Evolutionary conservation across 164 flowering plant genomes (phyloP), one percentile per base, ranked within the genome.

Genomic region (Echeveria elegans): DNA sequence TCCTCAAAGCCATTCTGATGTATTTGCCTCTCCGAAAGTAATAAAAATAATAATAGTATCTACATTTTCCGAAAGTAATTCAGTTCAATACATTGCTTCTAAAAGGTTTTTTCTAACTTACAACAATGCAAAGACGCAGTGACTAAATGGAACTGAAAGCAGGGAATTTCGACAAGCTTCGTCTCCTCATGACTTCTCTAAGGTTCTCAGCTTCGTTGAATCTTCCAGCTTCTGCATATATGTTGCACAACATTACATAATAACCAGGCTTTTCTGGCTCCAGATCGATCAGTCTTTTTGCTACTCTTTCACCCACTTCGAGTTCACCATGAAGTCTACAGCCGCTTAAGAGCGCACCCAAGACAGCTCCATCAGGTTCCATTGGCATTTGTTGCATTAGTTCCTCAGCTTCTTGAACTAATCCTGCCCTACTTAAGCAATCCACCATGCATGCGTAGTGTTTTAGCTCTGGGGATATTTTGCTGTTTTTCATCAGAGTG

Each of bases 371-470:
- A 70, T 77, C 77, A 63, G 65, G 23, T 23, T 26, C 15, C 64
- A 59, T 68, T 34, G 37, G 64, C 50, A 59, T 68, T 36, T 30
- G 73, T 47, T 67, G 34, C 5, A 78, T 68, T 19, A 78, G 48
- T 24, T 76, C 65, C 23, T 45, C 66, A 12, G 81, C 81, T 36
- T 78, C 77, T 0, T 16, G 37, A 36, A 73, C 45, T 34, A 58
- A 64, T 32, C 77, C 76, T 2, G 71, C 75, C 10, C 79, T 72
- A 52, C 75, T 68, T 26, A 76, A 74, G 31, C 76, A 72, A 72
- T 75, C 76, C 14, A 77, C 75, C 78, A 77, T 70, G 66, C 80
- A 77, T 0, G 78, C 80, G 64, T 76, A 78, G 60, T 78, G 77
- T 66, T 76, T 73, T 67, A 71, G 72, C 5, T 77, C 73, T 7